These are phyloP conservation scores for Magnusiomyces ingens DNA, from an alignment of 1,139 yeast species.

Conservation along the genomic window DNA sequence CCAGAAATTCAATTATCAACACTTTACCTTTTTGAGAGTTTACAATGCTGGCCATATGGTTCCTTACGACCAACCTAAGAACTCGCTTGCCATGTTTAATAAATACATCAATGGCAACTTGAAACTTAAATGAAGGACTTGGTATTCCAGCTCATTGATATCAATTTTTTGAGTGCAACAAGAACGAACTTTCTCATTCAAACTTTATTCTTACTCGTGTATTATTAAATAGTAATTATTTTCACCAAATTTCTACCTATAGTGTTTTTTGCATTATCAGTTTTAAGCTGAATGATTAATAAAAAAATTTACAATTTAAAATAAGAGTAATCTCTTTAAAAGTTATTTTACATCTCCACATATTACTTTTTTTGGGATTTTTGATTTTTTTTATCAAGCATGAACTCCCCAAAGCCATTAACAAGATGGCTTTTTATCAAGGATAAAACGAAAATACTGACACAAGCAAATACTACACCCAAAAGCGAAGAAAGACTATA, in stretches of 20 bases:
- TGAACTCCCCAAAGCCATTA: too few relatives aligned
- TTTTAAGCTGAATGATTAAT: too few relatives aligned
- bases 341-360: background rate
- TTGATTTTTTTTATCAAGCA: too few relatives aligned
- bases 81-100: conserved; percentile 63
- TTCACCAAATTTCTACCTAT: too few relatives aligned
- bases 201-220: too few relatives aligned
- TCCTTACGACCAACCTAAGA: conserved; percentile 69
- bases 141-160: too few relatives aligned
- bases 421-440: background rate
- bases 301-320: too few relatives aligned
- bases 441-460: conserved; percentile 27
- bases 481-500: conserved; percentile 8
- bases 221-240: too few relatives aligned
- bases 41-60: conserved; percentile 61
- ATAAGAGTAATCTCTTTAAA: too few relatives aligned
- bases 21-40: conserved; percentile 53
- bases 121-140: conserved; percentile 2
- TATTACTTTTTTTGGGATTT: background rate
- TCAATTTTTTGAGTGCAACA: too few relatives aligned
- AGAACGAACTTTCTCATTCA: too few relatives aligned
- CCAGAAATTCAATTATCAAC: conserved; percentile 44
- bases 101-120: conserved; percentile 47
- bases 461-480: conserved; percentile 7
- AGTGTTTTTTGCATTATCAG: too few relatives aligned